Conservation (phyloP, 2,329 filamentous ascomycete genomes). For the Colletotrichum nymphaeae region DNA sequence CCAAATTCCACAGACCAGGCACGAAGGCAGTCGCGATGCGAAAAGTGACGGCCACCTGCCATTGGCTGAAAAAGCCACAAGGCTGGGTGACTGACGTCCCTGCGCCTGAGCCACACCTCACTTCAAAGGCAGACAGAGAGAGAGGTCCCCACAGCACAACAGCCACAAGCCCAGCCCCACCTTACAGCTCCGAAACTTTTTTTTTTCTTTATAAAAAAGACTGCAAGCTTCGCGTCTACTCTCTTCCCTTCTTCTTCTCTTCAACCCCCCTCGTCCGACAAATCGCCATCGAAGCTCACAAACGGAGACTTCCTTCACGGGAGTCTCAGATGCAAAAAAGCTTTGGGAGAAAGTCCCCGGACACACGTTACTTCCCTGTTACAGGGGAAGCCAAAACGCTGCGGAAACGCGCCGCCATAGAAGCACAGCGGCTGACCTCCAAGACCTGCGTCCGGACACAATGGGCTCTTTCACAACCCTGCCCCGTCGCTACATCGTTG, state of each 20-base stretch:
- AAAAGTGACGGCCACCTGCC: conserved; percentile 20
- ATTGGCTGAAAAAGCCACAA: conserved; percentile 34
- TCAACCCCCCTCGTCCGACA: conserved; percentile 93
- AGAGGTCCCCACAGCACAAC: neutral
- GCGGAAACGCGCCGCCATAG: conserved; percentile 99
- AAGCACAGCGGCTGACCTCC: conserved; percentile 94
- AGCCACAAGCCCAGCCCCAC: conserved; percentile 25
- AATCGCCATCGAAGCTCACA: conserved; percentile 99
- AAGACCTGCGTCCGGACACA: conserved; percentile 65
- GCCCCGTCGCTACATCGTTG: conserved; percentile 59
- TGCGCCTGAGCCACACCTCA: conserved; percentile 16
- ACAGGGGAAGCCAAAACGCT: conserved; percentile 51
- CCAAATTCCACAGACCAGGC: conserved; percentile 7
- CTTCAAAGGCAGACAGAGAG: neutral
- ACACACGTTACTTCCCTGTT: conserved; percentile 67
- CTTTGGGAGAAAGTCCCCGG: conserved; percentile 99
- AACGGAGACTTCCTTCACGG: conserved; percentile 72
- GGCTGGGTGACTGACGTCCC: conserved; percentile 17
- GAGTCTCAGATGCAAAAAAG: conserved; percentile 50
- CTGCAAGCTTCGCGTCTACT: conserved; percentile 9
- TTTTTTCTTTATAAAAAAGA: conserved; percentile 34
- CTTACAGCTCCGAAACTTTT: neutral
- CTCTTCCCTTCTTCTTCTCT: conserved; percentile 52
- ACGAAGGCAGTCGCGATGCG: conserved; percentile 34
- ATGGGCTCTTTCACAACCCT: conserved; percentile 46